Conservation (phyloP, 345 rosid species). For the Clarkia xantiana region DNA sequence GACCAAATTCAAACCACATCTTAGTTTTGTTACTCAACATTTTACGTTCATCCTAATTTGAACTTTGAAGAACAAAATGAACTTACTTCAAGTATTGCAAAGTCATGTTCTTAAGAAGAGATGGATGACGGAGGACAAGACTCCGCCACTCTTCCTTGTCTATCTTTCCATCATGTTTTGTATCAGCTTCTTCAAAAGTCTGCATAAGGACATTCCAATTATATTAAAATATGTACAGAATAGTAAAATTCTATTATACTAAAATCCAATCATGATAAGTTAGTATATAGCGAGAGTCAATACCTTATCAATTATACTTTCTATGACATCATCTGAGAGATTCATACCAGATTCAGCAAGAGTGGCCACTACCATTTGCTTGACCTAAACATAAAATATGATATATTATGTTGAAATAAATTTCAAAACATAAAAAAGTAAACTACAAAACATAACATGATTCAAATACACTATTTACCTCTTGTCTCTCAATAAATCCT, state of each 20-base stretch:
- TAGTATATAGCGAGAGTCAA: conserved; percentile 3
- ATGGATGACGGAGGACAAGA: conserved; percentile 86
- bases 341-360: conserved; percentile 99
- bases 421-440: conserved; percentile 2
- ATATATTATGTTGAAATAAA: not conserved
- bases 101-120: conserved; percentile 93
- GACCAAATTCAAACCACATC: too few species aligned
- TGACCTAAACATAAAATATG: conserved; percentile 36
- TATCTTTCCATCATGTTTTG: conserved; percentile 88
- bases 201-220: conserved; percentile 14
- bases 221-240: not conserved
- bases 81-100: conserved; percentile 96
- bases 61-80: not conserved
- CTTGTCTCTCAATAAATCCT: conserved; percentile 97
- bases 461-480: conserved; percentile 26
- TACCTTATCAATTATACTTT: conserved; percentile 94
- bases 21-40: too few species aligned
- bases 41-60: too few species aligned
- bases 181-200: conserved; percentile 99
- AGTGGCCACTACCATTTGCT: conserved; percentile 99
- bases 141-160: conserved; percentile 95
- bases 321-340: conserved; percentile 78
- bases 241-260: not conserved
- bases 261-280: not conserved
- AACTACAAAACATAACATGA: not conserved